Evolutionary conservation across 805 yeast species (phyloP).

Genomic region (Lipomyces lipofer): DNA sequence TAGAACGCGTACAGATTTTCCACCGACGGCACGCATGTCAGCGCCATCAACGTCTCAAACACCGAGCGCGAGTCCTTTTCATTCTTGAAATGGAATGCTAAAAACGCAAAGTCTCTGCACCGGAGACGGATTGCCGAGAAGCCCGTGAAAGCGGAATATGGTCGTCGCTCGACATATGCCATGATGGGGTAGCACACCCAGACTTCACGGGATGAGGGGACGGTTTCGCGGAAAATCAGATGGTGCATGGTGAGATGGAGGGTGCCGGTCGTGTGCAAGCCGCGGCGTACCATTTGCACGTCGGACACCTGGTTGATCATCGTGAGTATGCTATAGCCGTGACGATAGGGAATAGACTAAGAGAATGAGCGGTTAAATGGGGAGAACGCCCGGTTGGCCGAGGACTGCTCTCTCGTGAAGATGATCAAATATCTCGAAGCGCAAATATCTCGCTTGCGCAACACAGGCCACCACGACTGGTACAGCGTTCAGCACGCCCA

Average conservation of each 20-base stretch:
- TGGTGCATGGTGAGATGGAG: constrained; percentile 75
- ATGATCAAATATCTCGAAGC: neutral
- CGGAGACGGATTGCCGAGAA: constrained; percentile 62
- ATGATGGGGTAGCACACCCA: constrained; percentile 87
- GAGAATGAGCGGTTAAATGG: neutral
- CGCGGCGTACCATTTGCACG: constrained; percentile 60
- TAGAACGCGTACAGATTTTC: constrained; percentile 76
- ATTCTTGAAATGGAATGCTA: constrained; percentile 70
- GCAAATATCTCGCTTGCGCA: neutral
- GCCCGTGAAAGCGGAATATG: constrained; percentile 32
- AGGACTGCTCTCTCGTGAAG: neutral
- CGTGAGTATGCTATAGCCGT: constrained; percentile 15
- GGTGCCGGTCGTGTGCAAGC: constrained; percentile 56
- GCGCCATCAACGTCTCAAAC: constrained; percentile 65
- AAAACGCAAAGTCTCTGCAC: constrained; percentile 81
- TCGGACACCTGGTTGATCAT: constrained; percentile 45
- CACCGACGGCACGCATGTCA: constrained; percentile 57
- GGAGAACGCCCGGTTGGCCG: neutral
- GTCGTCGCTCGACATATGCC: constrained; percentile 54
- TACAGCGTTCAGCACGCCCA: too few species aligned
- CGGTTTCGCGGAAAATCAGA: constrained; percentile 53
- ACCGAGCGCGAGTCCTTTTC: constrained; percentile 66
- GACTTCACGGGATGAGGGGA: constrained; percentile 54
- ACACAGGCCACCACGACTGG: too few species aligned
- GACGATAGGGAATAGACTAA: neutral